Base-by-base conservation (phyloP, 306 rosid species). In the Trifolium fragiferum region DNA sequence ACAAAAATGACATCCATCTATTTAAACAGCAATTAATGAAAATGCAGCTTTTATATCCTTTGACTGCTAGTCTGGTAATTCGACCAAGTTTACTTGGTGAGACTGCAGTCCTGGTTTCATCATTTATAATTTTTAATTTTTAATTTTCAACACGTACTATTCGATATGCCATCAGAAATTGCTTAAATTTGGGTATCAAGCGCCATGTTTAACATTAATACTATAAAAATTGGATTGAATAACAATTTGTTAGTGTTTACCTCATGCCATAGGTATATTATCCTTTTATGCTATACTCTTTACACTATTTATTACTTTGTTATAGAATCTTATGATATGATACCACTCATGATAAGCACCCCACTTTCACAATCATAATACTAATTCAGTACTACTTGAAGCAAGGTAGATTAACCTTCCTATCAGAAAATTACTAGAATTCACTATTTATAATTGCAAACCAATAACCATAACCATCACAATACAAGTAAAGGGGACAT, bases 1-100 rank as follows among this genome's bases (percentile, higher is more conserved):
- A 54, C 75, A 72, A 60, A 60, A 78, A 47, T 68, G 60, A 81
- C 44, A 21, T 73, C 53, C 72, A 77, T 63, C 74, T 14, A 68
- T 61, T 80, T 80, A 62, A 76, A 72, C 33, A 60, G 32, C 49
- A 69, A 35, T 44, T 30, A 77, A 61, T 9, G 21, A 68, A 20
- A 72, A 58, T 78, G 70, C 65, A 68, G 65, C 15, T 21, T 54
- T 38, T 54, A 59, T 64, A 12, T 44, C 25, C 50, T 49, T 81
- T 37, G 60, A 70, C 41, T 27, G 32, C 23, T 40, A 27, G 3
- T 35, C 30, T 50, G 33, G 16, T 59, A 40, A 66, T 53, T 80
- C 50, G 69, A 49, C 10, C 73, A 60, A 47, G 72, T 50, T 68
- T 21, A 54, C 70, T 70, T 35, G 51, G 57, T 75, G 67, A 79